Base-by-base conservation (phyloP, 179 eudicot genomes). In the Drosera spatulata region DNA sequence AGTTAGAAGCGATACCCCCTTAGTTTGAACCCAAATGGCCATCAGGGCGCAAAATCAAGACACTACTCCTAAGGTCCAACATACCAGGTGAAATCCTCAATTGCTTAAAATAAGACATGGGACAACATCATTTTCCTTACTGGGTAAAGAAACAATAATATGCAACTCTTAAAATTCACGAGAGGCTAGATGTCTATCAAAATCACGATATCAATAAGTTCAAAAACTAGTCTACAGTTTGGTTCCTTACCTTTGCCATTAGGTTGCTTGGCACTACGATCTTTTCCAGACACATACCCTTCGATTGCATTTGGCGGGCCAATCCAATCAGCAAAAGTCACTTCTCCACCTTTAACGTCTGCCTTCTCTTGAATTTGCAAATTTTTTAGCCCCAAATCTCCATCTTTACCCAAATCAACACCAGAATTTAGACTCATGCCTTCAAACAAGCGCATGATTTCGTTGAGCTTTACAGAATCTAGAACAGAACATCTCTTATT, bases 291-390 rank as follows among this genome's bases (percentile, higher is more conserved):
- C 43, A 89, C 86, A 77, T 86, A 93, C 58, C 96, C 96, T 67
- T 93, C 99, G 77, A 93, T 83, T 2, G 96, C 90, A 78, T 84
- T 83, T 13, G 93, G 74, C 39, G 86, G 84, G 13, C 98, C 98
- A 76, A 84, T 53, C 98, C 95, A 88, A 65, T 82, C 90, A 64
- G 78, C 86, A 78, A 80, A 39, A 45, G 79, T 66, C 56, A 93
- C 86, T 48, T 73, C 79, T 65, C 85, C 89, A 39, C 57, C 76
- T 60, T 60, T 66, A 11, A 55, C 46, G 50, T 65, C 75, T 2
- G 63, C 65, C 48, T 82, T 90, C 68, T 87, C 97, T 71, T 77
- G 73, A 64, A 90, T 87, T 68, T 59, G 75, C 82, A 90, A 66
- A 61, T 76, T 45, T 49, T 81, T 64, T 11, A 75, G 33, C 53